Percentiles rank a stretch among this genome's conserved stretches.
Conservation (phyloP, 2,329 filamentous ascomycete species). For the Ophiostoma pallidulum region DNA sequence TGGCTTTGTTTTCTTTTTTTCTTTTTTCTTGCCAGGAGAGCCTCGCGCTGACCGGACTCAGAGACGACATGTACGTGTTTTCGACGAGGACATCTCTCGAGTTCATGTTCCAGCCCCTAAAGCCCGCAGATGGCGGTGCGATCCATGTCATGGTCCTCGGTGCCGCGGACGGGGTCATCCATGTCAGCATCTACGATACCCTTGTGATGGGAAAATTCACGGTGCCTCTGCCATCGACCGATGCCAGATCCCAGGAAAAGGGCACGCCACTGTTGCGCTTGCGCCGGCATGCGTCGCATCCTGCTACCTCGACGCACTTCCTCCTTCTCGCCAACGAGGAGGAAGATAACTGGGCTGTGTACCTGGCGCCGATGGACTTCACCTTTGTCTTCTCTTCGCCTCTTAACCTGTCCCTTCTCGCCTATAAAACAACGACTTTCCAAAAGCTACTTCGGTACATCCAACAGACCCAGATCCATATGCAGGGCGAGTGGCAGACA, state of each 20-base stretch:
- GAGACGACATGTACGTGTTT: slow-evolving; percentile 52
- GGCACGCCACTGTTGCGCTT: slow-evolving; percentile 22
- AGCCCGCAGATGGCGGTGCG: slow-evolving; percentile 58
- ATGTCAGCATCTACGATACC: slow-evolving; percentile 77
- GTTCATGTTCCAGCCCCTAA: slow-evolving; percentile 55
- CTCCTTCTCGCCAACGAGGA: slow-evolving; percentile 45
- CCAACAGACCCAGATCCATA: slow-evolving; percentile 67
- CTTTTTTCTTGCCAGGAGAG: not conserved
- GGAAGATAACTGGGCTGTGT: slow-evolving; percentile 35
- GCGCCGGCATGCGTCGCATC: slow-evolving; percentile 59
- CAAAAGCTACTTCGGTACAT: slow-evolving; percentile 83
- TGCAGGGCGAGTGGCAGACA: slow-evolving; percentile 74
- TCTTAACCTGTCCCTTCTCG: slow-evolving; percentile 72
- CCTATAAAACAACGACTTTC: slow-evolving; percentile 77
- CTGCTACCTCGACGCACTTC: slow-evolving; percentile 64
- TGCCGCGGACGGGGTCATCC: slow-evolving; percentile 59
- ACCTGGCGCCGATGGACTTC: slow-evolving; percentile 71
- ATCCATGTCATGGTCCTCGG: slow-evolving; percentile 72
- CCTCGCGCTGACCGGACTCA: slow-evolving; percentile 26
- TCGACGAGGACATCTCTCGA: slow-evolving; percentile 61
- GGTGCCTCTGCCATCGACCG: slow-evolving; percentile 37
- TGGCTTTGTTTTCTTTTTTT: too few relatives aligned
- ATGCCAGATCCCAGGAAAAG: not conserved
- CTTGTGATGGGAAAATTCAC: slow-evolving; percentile 65
- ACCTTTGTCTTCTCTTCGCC: slow-evolving; percentile 70